Percentiles rank a stretch among this genome's conserved stretches.
These are phyloP conservation scores for Rutstroemia sp. DNA, from an alignment of 2,329 filamentous ascomycete species.

Conservation along the genomic window DNA sequence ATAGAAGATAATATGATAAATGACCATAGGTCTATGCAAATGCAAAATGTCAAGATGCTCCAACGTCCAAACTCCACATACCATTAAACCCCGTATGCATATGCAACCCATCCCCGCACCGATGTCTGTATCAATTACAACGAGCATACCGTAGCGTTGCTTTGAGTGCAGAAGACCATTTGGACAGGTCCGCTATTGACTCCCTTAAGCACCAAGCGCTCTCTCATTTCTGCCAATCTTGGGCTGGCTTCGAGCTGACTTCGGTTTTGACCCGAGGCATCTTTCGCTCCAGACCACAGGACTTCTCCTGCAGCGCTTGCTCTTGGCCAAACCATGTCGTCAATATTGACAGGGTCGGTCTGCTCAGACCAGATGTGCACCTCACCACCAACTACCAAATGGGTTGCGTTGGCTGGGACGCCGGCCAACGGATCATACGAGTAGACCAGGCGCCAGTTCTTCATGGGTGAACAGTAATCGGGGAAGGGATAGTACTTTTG, in stretches of 20 bases:
- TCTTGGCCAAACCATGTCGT: constrained; percentile 72
- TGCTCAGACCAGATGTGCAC: constrained; percentile 74
- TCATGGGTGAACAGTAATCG: constrained; percentile 74
- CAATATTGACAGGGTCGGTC: constrained; percentile 70
- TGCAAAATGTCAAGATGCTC: too few species aligned
- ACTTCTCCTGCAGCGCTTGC: constrained; percentile 69
- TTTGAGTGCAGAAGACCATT: constrained; percentile 67
- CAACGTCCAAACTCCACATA: not conserved
- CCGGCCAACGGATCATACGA: constrained; percentile 65
- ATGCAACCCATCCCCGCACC: too few species aligned
- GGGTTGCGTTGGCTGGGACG: constrained; percentile 52
- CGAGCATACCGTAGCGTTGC: constrained; percentile 42
- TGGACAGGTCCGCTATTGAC: constrained; percentile 59
- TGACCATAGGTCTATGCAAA: too few species aligned
- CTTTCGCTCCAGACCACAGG: constrained; percentile 68
- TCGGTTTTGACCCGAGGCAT: constrained; percentile 59
- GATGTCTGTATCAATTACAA: constrained; percentile 8
- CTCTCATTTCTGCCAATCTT: constrained; percentile 66
- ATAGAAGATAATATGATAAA: too few species aligned
- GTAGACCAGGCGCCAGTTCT: constrained; percentile 79
- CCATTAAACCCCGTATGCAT: not conserved
- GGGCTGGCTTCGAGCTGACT: constrained; percentile 64
- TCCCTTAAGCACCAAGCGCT: constrained; percentile 50
- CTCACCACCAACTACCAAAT: constrained; percentile 74
- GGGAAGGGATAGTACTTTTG: constrained; percentile 57